These are phyloP conservation scores for Angophora floribunda DNA, from an alignment of 345 rosid genomes.

Conservation along the genomic window DNA sequence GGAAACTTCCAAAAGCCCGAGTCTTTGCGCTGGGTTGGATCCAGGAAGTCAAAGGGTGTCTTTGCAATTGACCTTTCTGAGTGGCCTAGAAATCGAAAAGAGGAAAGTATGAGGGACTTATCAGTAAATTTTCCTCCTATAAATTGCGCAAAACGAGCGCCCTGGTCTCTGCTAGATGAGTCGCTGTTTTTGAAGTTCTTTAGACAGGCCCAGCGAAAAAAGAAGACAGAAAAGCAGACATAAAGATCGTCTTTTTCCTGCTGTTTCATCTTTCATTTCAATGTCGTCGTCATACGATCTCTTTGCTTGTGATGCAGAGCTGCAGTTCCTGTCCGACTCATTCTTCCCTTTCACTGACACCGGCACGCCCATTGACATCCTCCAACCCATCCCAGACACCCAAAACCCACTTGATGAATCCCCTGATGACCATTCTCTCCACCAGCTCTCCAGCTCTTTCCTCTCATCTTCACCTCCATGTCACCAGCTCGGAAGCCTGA, in stretches of 20 bases:
- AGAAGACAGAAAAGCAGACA: background rate
- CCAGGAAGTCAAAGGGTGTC: background rate
- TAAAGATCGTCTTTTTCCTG: background rate
- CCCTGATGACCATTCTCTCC: background rate
- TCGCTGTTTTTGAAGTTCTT: background rate
- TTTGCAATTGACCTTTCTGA: background rate
- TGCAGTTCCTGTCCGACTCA: background rate
- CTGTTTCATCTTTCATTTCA: background rate
- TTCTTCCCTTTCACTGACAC: background rate
- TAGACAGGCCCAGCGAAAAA: background rate
- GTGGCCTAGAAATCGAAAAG: background rate
- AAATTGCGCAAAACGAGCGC: background rate
- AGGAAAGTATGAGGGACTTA: background rate
- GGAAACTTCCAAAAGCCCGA: background rate
- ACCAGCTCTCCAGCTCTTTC: background rate
- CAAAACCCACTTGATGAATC: background rate
- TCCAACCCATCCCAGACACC: background rate
- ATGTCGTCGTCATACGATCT: background rate
- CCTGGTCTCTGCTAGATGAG: background rate
- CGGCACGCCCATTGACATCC: background rate
- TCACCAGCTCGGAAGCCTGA: conserved; percentile 30
- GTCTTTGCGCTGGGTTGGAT: background rate
- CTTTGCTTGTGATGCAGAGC: background rate
- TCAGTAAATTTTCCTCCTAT: background rate
- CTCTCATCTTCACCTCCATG: conserved; percentile 65